Evolutionary conservation across 1,284 basidiomycete genomes (phyloP).

Genomic region (Mycena citricolor): DNA sequence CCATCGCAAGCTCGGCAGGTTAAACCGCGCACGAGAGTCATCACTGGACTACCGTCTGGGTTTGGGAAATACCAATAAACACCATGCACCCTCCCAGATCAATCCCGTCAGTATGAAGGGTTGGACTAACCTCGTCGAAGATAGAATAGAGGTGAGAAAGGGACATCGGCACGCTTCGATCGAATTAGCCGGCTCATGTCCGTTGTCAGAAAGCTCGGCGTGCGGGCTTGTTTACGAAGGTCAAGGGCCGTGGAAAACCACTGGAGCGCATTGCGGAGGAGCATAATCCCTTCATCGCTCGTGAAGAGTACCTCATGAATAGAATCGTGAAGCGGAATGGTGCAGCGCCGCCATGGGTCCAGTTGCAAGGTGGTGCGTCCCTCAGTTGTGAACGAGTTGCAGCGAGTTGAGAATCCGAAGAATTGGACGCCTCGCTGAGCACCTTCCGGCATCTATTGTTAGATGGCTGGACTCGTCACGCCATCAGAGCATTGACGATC

Average conservation of each 20-base stretch:
- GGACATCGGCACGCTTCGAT: not conserved
- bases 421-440: constrained; percentile 46
- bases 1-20: constrained; percentile 51
- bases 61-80: constrained; percentile 27
- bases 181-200: not conserved
- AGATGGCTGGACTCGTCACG: constrained; percentile 67
- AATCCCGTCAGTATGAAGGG: constrained; percentile 70
- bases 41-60: constrained; percentile 75
- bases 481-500: constrained; percentile 55
- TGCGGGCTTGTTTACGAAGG: constrained; percentile 70
- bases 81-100: constrained; percentile 32
- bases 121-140: constrained; percentile 77
- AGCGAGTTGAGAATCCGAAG: too few species aligned
- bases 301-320: constrained; percentile 87
- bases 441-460: constrained; percentile 67
- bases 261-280: constrained; percentile 62
- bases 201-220: constrained; percentile 55
- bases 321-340: constrained; percentile 85
- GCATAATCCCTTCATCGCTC: constrained; percentile 76
- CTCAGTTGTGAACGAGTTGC: not conserved
- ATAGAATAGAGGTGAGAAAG: constrained; percentile 71
- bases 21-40: constrained; percentile 69
- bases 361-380: constrained; percentile 69
- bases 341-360: constrained; percentile 89
- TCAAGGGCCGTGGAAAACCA: constrained; percentile 77